Base-by-base conservation (phyloP, 2,329 filamentous ascomycete species). In the Juglanconis oblonga region DNA sequence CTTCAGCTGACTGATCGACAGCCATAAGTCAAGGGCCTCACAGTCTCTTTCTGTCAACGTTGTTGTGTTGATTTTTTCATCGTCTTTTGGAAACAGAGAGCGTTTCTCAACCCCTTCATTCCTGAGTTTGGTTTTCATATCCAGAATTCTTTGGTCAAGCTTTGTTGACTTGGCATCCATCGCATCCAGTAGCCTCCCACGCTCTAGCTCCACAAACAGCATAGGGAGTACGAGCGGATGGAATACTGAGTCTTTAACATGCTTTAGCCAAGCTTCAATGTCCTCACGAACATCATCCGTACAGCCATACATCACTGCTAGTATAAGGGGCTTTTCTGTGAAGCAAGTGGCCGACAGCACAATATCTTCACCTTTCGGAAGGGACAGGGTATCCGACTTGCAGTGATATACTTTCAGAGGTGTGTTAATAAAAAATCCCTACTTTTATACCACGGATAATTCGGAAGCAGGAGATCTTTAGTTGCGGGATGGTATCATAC, bases 321-420 rank as follows among this genome's bases (percentile, higher is more conserved):
- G 59, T 10, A 55, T 65, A 9, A 58, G 17, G 2, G 63, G 55
- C 24, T 54, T 60, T 1, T 64, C 13, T 9, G 44, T 54, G 50
- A 68, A 67, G 53, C 53, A 62, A 0, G 67, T 69, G 1, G 62
- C 31, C 8, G 67, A 67, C n/a, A 69, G n/a, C 3, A 65, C 52
- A 3, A 67, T 56, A 36, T 67, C 64, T 17, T 65, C 49, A 1
- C 9, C 13, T 5, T 35, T 11, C 6, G 17, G 14, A 0, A 61
- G 62, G 1, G 65, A 64, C 17, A 17, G 13, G 0, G 64, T 67
- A 29, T 69, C 65, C 29, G 66, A 69, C 48, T 65, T 67, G 58
- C 64, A 69, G 31, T 62, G 64, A 47, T 67, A 69, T 1, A 67
- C 66, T 69, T 36, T 47, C n/a, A n/a, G 36, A 33, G 49, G 9